Conservation (phyloP, 345 rosid genomes). For the Eucalyptus polybractea region DNA sequence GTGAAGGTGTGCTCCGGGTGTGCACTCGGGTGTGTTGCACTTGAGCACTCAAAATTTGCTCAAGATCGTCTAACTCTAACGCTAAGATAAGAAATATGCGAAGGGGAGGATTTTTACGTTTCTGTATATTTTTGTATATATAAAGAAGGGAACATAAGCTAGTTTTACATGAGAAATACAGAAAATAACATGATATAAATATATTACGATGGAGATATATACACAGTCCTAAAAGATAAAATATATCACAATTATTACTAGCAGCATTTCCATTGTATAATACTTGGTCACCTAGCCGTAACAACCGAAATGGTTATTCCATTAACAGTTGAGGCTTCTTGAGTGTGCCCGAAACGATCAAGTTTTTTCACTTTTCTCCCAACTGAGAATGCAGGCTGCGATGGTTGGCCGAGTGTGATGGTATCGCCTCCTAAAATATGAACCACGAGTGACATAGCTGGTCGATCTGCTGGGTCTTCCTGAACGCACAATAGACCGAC, state of each 20-base stretch:
- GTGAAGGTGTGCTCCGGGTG: too few species aligned
- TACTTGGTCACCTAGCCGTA: not conserved
- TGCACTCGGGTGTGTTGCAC: not conserved
- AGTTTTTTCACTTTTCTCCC: not conserved
- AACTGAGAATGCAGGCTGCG: conserved; percentile 8
- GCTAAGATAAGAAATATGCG: not conserved
- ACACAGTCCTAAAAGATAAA: not conserved
- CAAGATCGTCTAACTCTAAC: not conserved
- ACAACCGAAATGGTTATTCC: not conserved
- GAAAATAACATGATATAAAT: not conserved
- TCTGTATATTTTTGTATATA: not conserved
- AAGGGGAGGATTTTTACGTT: too few species aligned
- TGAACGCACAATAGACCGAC: not conserved
- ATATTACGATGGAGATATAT: not conserved
- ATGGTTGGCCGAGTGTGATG: conserved; percentile 1
- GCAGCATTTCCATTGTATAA: not conserved
- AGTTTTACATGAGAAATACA: not conserved
- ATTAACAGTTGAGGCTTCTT: not conserved
- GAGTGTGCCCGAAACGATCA: too few species aligned
- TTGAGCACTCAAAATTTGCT: not conserved
- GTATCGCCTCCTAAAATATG: not conserved
- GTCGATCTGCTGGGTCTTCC: not conserved
- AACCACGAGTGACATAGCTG: not conserved
- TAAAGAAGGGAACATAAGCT: not conserved
- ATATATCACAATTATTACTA: too few species aligned